Percentiles rank a stretch among this genome's conserved stretches.
Evolutionary conservation across 2,329 filamentous ascomycete genomes (phyloP).

Genomic region (Colletotrichum plurivorum): DNA sequence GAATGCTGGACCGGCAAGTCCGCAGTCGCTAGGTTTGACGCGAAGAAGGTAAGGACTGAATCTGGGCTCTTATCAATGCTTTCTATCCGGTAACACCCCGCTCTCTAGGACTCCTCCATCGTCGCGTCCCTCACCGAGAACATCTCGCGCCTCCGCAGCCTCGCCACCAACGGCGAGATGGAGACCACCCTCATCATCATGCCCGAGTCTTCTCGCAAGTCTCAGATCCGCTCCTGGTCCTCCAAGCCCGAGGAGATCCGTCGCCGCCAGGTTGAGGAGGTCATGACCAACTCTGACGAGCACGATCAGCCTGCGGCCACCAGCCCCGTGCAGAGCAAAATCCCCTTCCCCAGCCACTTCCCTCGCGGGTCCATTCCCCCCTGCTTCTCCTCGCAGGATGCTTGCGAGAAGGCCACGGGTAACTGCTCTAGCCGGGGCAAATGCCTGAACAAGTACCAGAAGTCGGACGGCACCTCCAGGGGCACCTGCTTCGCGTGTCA

Average conservation of each 20-base stretch:
- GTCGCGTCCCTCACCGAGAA: slow-evolving; percentile 60
- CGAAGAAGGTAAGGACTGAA: slow-evolving; percentile 55
- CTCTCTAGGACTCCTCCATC: slow-evolving; percentile 47
- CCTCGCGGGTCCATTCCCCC: slow-evolving; percentile 68
- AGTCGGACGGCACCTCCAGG: slow-evolving; percentile 55
- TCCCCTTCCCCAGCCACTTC: slow-evolving; percentile 52
- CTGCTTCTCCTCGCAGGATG: slow-evolving; percentile 80
- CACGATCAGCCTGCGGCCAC: slow-evolving; percentile 41
- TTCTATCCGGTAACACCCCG: slow-evolving; percentile 5
- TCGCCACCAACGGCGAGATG: slow-evolving; percentile 64
- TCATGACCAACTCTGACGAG: slow-evolving; percentile 53
- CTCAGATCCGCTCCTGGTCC: slow-evolving; percentile 57
- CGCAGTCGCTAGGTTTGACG: slow-evolving; percentile 60
- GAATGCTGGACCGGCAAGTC: slow-evolving; percentile 62
- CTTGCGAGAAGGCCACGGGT: slow-evolving; percentile 79
- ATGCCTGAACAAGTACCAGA: slow-evolving; percentile 78
- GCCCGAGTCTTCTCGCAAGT: slow-evolving; percentile 59
- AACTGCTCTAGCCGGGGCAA: slow-evolving; percentile 87
- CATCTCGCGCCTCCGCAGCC: slow-evolving; percentile 59
- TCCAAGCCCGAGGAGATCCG: slow-evolving; percentile 59
- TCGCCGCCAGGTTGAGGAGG: slow-evolving; percentile 63
- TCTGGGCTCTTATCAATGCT: too few relatives aligned
- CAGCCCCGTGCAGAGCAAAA: slow-evolving; percentile 41
- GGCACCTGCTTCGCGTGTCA: slow-evolving; percentile 82
- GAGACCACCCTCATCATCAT: slow-evolving; percentile 71